phyloP scores from a whole-genome alignment of 371 early-diverging fungal species.

The Haplosporangium sp. region DNA sequence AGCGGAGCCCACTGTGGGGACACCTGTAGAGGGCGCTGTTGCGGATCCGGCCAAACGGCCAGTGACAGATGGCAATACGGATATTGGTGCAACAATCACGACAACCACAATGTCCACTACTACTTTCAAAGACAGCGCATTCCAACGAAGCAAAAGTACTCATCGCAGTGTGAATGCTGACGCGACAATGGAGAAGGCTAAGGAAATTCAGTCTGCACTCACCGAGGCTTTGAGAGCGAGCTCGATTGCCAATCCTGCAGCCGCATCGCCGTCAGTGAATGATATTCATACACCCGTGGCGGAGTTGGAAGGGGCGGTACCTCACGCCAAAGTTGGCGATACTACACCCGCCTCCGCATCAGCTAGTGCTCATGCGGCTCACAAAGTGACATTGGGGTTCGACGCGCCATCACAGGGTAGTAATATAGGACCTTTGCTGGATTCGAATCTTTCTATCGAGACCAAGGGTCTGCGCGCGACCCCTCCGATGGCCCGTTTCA shows the following conservation, averaged over 20 bases:
- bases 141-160: constrained; percentile 24
- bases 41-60: constrained; percentile 13
- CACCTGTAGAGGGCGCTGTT: not conserved
- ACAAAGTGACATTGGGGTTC: not conserved
- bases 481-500: constrained; percentile 35
- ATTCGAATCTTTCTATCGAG: constrained; percentile 30
- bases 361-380: not conserved
- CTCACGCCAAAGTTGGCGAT: not conserved
- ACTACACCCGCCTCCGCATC: not conserved
- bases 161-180: constrained; percentile 2
- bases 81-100: constrained; percentile 43
- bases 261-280: constrained; percentile 14
- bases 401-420: not conserved
- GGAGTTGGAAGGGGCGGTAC: not conserved
- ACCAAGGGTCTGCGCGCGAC: constrained; percentile 29
- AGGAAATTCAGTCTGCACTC: constrained; percentile 19
- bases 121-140: constrained; percentile 40
- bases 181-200: constrained; percentile 16
- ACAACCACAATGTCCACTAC: constrained; percentile 52
- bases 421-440: not conserved
- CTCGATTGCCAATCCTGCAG: constrained; percentile 21
- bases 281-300: constrained; percentile 19
- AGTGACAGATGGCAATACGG: constrained; percentile 13
- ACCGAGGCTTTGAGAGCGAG: constrained; percentile 12
- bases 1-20: constrained; percentile 12